Evolutionary conservation across 2,329 filamentous ascomycete genomes (phyloP).

Genomic region (Stromatinia cepivora): DNA sequence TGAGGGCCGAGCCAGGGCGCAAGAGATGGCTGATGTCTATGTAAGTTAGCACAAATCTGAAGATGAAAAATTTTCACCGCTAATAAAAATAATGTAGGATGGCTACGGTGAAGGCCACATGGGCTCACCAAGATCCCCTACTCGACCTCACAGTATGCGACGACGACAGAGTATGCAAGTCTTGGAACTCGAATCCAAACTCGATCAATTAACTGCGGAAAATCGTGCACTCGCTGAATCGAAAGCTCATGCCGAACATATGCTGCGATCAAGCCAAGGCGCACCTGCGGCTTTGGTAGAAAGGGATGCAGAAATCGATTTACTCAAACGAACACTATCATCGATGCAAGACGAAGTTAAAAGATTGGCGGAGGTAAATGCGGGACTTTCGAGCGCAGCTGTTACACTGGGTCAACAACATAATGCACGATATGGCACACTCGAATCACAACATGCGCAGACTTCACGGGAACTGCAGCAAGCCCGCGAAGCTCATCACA

Average conservation of each 20-base stretch:
- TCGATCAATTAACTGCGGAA: constrained; percentile 83
- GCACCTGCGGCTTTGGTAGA: constrained; percentile 72
- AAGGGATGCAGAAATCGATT: constrained; percentile 83
- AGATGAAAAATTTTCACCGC: constrained; percentile 32
- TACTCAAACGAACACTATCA: constrained; percentile 74
- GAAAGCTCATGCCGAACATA: constrained; percentile 67
- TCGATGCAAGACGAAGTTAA: constrained; percentile 80
- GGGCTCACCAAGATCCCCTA: constrained; percentile 87
- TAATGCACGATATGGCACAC: constrained; percentile 65
- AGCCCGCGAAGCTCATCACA: constrained; percentile 62
- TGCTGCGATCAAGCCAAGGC: constrained; percentile 59
- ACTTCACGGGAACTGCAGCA: constrained; percentile 69
- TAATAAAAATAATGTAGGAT: constrained; percentile 59
- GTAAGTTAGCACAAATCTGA: constrained; percentile 58
- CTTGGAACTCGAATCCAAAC: constrained; percentile 81
- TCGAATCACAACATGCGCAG: constrained; percentile 67
- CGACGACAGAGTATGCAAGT: constrained; percentile 97
- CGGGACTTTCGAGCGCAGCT: constrained; percentile 75
- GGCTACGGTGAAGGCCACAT: constrained; percentile 87
- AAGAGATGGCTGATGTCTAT: constrained; percentile 90
- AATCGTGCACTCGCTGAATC: constrained; percentile 78
- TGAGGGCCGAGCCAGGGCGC: constrained; percentile 80
- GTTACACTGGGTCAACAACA: constrained; percentile 74
- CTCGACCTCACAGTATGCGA: constrained; percentile 91
- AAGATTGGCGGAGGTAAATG: constrained; percentile 79